A percentile compares a stretch with the other conserved stretches of the same genome.
Evolutionary conservation across 257 asterid genomes (phyloP).

Genomic region (Solanum appendiculatum): DNA sequence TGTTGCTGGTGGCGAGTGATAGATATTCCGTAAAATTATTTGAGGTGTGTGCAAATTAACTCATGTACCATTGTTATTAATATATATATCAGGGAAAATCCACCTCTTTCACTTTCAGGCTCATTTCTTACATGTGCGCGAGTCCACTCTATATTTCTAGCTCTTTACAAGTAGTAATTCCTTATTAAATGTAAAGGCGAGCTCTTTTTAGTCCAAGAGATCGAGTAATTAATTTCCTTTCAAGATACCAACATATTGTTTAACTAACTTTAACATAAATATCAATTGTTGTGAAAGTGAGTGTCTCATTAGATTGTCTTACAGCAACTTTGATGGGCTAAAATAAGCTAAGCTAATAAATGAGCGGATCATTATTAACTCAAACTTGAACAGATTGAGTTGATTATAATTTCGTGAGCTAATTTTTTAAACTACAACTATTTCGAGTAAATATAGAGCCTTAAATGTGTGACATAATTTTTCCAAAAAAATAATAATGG

Average conservation of each 20-base stretch:
- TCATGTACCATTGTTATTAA: no score
- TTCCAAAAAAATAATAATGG: not conserved
- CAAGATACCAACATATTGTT: not conserved
- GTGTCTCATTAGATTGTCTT: not conserved
- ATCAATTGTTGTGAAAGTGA: not conserved
- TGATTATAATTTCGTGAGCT: no score
- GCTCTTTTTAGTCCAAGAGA: not conserved
- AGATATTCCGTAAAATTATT: no score
- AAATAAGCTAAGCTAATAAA: no score
- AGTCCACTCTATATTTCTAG: not conserved
- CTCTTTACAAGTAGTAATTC: not conserved
- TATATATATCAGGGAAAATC: not conserved
- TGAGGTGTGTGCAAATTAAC: not conserved
- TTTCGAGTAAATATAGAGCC: not conserved
- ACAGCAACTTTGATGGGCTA: not conserved
- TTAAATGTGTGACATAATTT: not conserved
- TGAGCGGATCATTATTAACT: no score
- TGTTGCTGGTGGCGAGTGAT: not conserved
- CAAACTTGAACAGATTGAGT: not conserved
- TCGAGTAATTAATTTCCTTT: not conserved
- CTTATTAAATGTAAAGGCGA: not conserved
- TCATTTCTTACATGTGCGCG: not conserved
- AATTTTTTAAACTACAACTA: not conserved
- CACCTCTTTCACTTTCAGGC: not conserved
- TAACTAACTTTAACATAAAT: not conserved